These are phyloP conservation scores for Chaetomiaceae sp. DNA, from an alignment of 2,329 filamentous ascomycete species.

Conservation along the genomic window DNA sequence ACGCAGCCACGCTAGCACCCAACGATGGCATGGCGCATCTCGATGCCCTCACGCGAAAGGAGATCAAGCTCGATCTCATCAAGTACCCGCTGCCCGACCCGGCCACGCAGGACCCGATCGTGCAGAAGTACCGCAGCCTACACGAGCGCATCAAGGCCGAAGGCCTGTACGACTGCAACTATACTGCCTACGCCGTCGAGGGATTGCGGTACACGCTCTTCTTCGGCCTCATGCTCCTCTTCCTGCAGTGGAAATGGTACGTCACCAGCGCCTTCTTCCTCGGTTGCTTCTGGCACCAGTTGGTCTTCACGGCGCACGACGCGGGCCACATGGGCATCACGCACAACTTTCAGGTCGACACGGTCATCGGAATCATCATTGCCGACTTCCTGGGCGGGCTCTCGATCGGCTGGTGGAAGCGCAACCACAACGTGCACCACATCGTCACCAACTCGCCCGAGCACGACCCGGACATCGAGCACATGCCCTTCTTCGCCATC, in stretches of 20 bases:
- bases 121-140: constrained; percentile 75
- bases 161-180: constrained; percentile 81
- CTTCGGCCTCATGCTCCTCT: constrained; percentile 56
- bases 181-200: constrained; percentile 74
- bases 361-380: constrained; percentile 81
- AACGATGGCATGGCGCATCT: constrained; percentile 59
- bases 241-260: constrained; percentile 63
- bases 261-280: constrained; percentile 66
- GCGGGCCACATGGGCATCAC: constrained; percentile 97
- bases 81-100: constrained; percentile 77
- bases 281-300: constrained; percentile 87
- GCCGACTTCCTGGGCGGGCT: constrained; percentile 86
- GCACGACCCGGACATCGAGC: constrained; percentile 92
- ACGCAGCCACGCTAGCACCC: constrained; percentile 42
- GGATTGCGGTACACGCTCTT: constrained; percentile 66
- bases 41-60: constrained; percentile 67
- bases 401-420: constrained; percentile 95
- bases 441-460: constrained; percentile 94
- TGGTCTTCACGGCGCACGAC: constrained; percentile 92
- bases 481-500: constrained; percentile 84
- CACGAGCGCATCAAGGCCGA: constrained; percentile 66
- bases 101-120: constrained; percentile 69
- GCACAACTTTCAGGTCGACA: constrained; percentile 79
- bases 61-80: constrained; percentile 69
- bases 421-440: constrained; percentile 93